phyloP scores from a whole-genome alignment of 805 yeast species.

The Monosporozyma siamensis region DNA sequence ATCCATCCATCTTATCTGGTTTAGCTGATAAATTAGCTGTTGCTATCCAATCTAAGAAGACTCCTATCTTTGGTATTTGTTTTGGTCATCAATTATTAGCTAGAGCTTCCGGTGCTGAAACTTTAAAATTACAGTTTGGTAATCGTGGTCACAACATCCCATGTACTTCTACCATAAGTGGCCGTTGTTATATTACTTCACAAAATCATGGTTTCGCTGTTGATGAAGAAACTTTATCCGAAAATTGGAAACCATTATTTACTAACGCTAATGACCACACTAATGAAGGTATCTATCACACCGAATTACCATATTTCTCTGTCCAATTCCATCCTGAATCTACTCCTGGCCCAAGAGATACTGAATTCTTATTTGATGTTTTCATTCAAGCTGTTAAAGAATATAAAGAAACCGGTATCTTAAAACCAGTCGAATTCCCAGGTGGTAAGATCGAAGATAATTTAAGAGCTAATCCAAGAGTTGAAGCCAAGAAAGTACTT shows the following conservation, averaged over 20 bases:
- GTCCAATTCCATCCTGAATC: constrained; percentile 99
- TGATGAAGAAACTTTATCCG: constrained; percentile 60
- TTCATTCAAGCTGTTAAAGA: constrained; percentile 76
- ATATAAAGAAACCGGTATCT: constrained; percentile 41
- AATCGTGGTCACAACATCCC: constrained; percentile 99
- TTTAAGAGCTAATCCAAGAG: constrained; percentile 65
- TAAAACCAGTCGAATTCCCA: constrained; percentile 78
- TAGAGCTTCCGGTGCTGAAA: constrained; percentile 89
- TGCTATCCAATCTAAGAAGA: constrained; percentile 54
- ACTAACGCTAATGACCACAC: constrained; percentile 95
- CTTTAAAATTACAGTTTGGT: constrained; percentile 89
- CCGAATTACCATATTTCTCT: constrained; percentile 81
- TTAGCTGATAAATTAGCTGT: constrained; percentile 52
- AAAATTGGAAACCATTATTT: constrained; percentile 89
- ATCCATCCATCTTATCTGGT: constrained; percentile 76
- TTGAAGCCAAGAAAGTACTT: constrained; percentile 80
- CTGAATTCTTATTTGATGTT: constrained; percentile 92
- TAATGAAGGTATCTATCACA: constrained; percentile 95
- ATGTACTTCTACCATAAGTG: constrained; percentile 78
- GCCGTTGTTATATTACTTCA: constrained; percentile 96
- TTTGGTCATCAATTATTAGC: constrained; percentile 96
- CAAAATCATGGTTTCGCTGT: constrained; percentile 99
- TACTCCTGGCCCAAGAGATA: constrained; percentile 98
- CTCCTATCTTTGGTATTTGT: constrained; percentile 97
- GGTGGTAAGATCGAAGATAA: constrained; percentile 76